Conservation (phyloP, 306 rosid species). For the Ammopiptanthus mongolicus region DNA sequence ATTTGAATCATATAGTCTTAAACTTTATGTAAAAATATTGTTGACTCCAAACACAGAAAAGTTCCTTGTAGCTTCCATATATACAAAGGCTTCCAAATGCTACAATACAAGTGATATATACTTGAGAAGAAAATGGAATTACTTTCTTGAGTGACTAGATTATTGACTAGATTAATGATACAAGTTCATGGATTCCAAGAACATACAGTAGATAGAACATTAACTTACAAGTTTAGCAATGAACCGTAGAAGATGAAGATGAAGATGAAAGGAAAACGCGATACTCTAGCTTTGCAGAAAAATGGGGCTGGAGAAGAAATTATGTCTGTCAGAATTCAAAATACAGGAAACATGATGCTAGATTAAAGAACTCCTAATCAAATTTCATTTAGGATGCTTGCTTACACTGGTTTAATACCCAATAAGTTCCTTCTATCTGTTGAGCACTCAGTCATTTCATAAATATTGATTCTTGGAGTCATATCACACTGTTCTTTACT, state of each 20-base stretch:
- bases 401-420: neutral
- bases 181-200: neutral
- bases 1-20: constrained; percentile 8
- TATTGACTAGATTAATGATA: too few relatives aligned
- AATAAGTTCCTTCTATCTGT: neutral
- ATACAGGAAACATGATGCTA: neutral
- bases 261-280: constrained; percentile 4
- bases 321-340: too few relatives aligned
- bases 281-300: neutral
- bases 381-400: neutral
- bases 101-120: neutral
- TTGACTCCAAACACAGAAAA: neutral
- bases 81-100: neutral
- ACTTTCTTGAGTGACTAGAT: neutral
- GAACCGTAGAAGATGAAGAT: neutral
- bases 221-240: neutral
- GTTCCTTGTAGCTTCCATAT: neutral
- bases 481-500: too few relatives aligned
- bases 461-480: neutral
- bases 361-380: neutral
- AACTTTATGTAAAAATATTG: constrained; percentile 4
- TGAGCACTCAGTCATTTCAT: neutral
- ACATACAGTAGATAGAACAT: neutral
- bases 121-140: neutral
- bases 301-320: neutral